Evolutionary conservation across 1,284 basidiomycete genomes (phyloP), one percentile per base, ranked within the genome.

Genomic region (Grifola frondosa): DNA sequence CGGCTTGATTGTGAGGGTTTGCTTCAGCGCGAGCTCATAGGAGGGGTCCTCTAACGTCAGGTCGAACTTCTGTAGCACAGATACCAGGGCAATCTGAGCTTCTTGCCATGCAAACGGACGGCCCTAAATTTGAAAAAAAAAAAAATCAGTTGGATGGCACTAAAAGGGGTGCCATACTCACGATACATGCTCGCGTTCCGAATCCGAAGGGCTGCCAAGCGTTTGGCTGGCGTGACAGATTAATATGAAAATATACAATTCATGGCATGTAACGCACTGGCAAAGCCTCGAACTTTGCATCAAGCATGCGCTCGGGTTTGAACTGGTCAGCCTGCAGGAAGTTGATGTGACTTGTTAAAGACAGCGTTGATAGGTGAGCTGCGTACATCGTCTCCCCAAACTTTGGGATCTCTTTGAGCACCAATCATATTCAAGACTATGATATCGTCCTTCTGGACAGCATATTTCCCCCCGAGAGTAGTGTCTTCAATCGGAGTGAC

Each of bases 101-200:
- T 78, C 75, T 49, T 78, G 75, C 69, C 73, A 71, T 0, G 75
- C 71, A 25, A 78, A 75, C 0, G 71, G 65, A 8, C 75, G 63
- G 6, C 72, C 68, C 60, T 61, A 33, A 4, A 34, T 13, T 17
- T 13, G 11, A 33, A n/a, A n/a, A 30, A 11, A 22, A 31, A 5
- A n/a, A 43, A 40, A 32, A 5, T 16, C 20, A 5, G 44, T 22
- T 8, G 23, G 15, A 11, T 12, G 30, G 3, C 10, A 22, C 13
- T 12, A 15, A 21, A 20, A 25, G 11, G 6, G 16, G 20, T 10
- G 25, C 6, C 20, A 17, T 21, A 42, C 60, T 32, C 40, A 62
- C 61, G 37, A 71, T 72, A 50, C 70, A 72, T 3, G 53, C 67
- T 21, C 70, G 59, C 45, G 62, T 43, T 5, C 69, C 69, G 44